phyloP scores from a whole-genome alignment of 2,329 filamentous ascomycete species.

The Thielaviopsis punctulata region DNA sequence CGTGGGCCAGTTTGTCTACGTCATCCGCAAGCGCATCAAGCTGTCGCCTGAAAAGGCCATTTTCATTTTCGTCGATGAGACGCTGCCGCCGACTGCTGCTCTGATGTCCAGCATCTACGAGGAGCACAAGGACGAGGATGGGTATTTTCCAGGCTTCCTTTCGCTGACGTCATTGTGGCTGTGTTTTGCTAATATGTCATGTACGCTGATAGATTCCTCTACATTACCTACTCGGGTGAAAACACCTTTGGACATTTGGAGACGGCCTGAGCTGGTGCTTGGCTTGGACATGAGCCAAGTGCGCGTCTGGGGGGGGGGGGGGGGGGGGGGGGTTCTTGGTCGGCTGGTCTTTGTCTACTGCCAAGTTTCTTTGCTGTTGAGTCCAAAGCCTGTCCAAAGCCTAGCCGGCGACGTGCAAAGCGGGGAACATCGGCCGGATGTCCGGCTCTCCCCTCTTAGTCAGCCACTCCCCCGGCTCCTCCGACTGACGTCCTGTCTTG shows the following conservation, averaged over 20 bases:
- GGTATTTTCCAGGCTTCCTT: constrained; percentile 23
- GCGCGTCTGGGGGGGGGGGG: too few relatives aligned
- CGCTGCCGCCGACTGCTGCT: constrained; percentile 86
- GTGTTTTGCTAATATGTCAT: constrained; percentile 12
- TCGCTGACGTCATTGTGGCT: background rate
- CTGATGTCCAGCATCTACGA: constrained; percentile 99
- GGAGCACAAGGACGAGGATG: constrained; percentile 82
- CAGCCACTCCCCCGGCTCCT: too few relatives aligned
- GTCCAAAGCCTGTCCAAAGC: too few relatives aligned
- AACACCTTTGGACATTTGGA: constrained; percentile 72
- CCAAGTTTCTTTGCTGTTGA: too few relatives aligned
- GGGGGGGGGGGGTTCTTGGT: too few relatives aligned
- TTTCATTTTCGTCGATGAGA: constrained; percentile 99
- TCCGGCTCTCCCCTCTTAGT: too few relatives aligned
- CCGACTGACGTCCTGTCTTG: too few relatives aligned
- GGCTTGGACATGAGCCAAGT: too few relatives aligned
- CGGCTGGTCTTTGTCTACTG: too few relatives aligned
- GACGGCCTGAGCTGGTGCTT: constrained; percentile 18
- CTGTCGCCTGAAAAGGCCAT: constrained; percentile 98
- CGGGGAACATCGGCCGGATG: background rate
- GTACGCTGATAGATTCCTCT: constrained; percentile 53
- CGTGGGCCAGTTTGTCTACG: constrained; percentile 98
- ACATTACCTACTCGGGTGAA: constrained; percentile 99
- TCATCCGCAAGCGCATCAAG: constrained; percentile 99
- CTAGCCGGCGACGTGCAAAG: too few relatives aligned